Percentiles rank a stretch among this genome's conserved stretches.
phyloP scores from a whole-genome alignment of 257 asterid genomes.

The Nicotiana benthamiana region DNA sequence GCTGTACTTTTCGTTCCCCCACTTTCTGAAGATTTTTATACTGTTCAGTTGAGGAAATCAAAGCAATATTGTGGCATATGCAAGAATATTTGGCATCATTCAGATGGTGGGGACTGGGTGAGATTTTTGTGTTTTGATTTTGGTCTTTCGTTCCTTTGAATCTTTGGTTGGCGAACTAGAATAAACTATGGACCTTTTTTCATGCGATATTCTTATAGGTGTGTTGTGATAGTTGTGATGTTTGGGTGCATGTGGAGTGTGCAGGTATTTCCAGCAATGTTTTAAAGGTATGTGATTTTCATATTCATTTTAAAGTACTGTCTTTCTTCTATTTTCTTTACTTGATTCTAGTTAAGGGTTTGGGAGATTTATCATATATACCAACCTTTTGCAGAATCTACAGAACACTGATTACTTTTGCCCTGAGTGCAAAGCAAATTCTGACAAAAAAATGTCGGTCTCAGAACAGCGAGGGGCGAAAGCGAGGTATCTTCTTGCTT shows the following conservation, averaged over 20 bases:
- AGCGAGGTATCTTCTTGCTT: slow-evolving; percentile 32
- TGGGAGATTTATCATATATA: slow-evolving; percentile 16
- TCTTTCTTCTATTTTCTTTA: background rate
- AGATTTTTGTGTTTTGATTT: slow-evolving; percentile 23
- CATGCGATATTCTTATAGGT: slow-evolving; percentile 31
- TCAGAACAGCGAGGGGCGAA: slow-evolving; percentile 25
- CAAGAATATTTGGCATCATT: slow-evolving; percentile 82
- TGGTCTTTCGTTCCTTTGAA: slow-evolving; percentile 8
- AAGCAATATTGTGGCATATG: slow-evolving; percentile 91
- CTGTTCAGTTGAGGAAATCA: slow-evolving; percentile 57
- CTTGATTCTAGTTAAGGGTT: slow-evolving; percentile 11
- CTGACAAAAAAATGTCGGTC: slow-evolving; percentile 26
- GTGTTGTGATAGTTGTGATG: slow-evolving; percentile 85
- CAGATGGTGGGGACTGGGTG: slow-evolving; percentile 98
- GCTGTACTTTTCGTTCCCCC: background rate
- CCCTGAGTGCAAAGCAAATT: slow-evolving; percentile 68
- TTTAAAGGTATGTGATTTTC: slow-evolving; percentile 53
- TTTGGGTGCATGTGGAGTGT: slow-evolving; percentile 97
- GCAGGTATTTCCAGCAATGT: slow-evolving; percentile 45
- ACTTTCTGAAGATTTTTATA: slow-evolving; percentile 15
- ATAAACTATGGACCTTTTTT: background rate
- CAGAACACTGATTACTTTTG: slow-evolving; percentile 54
- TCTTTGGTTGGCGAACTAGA: background rate
- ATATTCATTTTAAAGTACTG: background rate
- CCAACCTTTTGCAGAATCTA: slow-evolving; percentile 44